These are phyloP conservation scores for Meyerozyma smithsonii DNA, from an alignment of 1,139 yeast species.

Conservation along the genomic window DNA sequence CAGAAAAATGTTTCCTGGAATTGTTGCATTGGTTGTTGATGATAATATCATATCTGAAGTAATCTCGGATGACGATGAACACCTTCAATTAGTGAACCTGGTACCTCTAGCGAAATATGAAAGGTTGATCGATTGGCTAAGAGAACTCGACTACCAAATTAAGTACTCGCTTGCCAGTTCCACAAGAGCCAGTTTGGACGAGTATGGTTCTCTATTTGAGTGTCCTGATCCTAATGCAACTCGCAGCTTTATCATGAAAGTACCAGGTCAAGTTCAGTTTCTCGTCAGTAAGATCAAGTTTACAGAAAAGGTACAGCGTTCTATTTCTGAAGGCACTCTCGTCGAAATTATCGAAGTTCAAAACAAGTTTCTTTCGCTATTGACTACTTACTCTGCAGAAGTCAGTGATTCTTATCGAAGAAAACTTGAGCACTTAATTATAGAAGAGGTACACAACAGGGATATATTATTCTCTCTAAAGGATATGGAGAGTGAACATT, in stretches of 20 bases:
- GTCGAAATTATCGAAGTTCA: neutral
- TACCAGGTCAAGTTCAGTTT: slow-evolving; percentile 57
- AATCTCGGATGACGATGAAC: slow-evolving; percentile 62
- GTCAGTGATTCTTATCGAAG: slow-evolving; percentile 31
- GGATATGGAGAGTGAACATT: slow-evolving; percentile 9
- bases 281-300: slow-evolving; percentile 58
- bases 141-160: slow-evolving; percentile 51
- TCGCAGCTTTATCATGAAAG: slow-evolving; percentile 13
- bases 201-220: slow-evolving; percentile 11
- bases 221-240: slow-evolving; percentile 5
- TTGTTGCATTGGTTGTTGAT: slow-evolving; percentile 42
- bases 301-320: slow-evolving; percentile 31
- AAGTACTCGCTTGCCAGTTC: slow-evolving; percentile 41
- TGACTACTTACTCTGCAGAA: slow-evolving; percentile 15
- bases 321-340: neutral
- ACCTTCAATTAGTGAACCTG: slow-evolving; percentile 37
- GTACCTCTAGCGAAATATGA: slow-evolving; percentile 42
- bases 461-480: slow-evolving; percentile 32
- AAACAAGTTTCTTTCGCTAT: neutral
- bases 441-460: slow-evolving; percentile 64
- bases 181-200: slow-evolving; percentile 21
- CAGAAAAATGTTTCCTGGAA: slow-evolving; percentile 69
- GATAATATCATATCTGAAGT: slow-evolving; percentile 43
- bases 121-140: slow-evolving; percentile 61
- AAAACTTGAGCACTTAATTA: slow-evolving; percentile 54